Base-by-base conservation (phyloP, 139 green algal genomes). In the Auxenochlorella protothecoides region DNA sequence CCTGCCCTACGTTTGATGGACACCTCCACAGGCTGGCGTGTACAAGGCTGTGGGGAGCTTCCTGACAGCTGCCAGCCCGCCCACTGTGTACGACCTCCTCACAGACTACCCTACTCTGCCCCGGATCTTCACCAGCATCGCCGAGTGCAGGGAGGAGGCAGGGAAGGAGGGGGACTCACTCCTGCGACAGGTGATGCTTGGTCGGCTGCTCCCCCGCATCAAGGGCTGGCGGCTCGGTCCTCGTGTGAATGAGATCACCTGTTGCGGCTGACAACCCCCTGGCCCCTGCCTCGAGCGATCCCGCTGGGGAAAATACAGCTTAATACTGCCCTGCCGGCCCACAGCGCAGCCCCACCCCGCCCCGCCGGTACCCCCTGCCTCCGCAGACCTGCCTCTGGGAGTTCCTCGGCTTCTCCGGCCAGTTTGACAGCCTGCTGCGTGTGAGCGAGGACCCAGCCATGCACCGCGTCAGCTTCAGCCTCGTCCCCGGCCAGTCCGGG, bases 61-160 rank as follows among this genome's bases (percentile, higher is more conserved):
- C 53, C 66, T 70, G 5, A 51, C 66, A 44, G 27, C 8, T 70
- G 5, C 9, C 54, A 2, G n/a, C n/a, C n/a, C 3, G 2, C 53
- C 55, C 4, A 4, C 16, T 6, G 55, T 66, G 7, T 67, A 65
- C 59, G 4, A 72, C 53, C 54, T 76, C 51, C 76, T 80, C 14
- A 77, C 65, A 54, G 76, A 76, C 53, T 80, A 80, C 5, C 57
- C 73, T 4, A 7, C 71, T 15, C 59, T 80, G 59, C 71, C 76
- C 0, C 53, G 56, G 10, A 71, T 80, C 10, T 80, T 80, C 11
- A 57, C 64, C 59, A 80, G 77, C 56, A 59, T 80, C 53, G 27
- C 57, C 6, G 65, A 73, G 13, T 9, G 9, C 6, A 53, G 3
- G 15, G 15, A 16, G 62, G 12, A 53, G 62, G 62, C 62, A 66